Percentiles rank a stretch among this genome's conserved stretches.
These are phyloP conservation scores for Pythium folliculosum DNA, from an alignment of 352 stramenopile genomes.

Conservation along the genomic window DNA sequence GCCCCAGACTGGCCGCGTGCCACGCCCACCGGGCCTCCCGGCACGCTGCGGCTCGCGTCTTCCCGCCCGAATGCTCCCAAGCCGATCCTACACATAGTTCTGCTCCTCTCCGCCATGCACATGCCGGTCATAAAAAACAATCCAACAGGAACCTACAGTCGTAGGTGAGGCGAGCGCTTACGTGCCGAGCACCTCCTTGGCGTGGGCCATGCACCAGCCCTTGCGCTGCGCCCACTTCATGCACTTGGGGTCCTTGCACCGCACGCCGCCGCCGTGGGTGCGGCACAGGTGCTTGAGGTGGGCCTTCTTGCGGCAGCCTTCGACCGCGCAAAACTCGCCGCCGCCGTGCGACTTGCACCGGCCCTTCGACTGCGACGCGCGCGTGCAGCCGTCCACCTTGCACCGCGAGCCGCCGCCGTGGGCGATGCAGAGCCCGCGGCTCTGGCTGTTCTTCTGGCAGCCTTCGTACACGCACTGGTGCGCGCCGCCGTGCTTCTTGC, in stretches of 20 bases:
- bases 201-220: conserved; percentile 88
- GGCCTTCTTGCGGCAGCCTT: conserved; percentile 85
- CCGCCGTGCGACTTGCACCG: conserved; percentile 86
- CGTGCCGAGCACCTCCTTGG: conserved; percentile 68
- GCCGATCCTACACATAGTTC: neutral
- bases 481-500: conserved; percentile 89
- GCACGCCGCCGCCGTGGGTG: conserved; percentile 83
- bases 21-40: too few relatives aligned
- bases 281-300: conserved; percentile 85
- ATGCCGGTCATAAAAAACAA: neutral
- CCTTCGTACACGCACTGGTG: conserved; percentile 84
- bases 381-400: conserved; percentile 76
- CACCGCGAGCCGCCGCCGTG: conserved; percentile 82
- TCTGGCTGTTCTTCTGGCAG: conserved; percentile 88
- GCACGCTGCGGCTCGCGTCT: neutral
- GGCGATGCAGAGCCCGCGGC: conserved; percentile 80
- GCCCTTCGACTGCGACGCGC: conserved; percentile 83
- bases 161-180: conserved; percentile 15
- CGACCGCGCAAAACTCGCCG: conserved; percentile 78
- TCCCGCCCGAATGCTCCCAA: too few relatives aligned
- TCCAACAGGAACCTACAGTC: too few relatives aligned
- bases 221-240: conserved; percentile 87
- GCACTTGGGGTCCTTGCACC: conserved; percentile 80
- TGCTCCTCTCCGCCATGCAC: neutral
- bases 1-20: neutral